Conservation (phyloP, 306 rosid species). For the Pyrus communis region DNA sequence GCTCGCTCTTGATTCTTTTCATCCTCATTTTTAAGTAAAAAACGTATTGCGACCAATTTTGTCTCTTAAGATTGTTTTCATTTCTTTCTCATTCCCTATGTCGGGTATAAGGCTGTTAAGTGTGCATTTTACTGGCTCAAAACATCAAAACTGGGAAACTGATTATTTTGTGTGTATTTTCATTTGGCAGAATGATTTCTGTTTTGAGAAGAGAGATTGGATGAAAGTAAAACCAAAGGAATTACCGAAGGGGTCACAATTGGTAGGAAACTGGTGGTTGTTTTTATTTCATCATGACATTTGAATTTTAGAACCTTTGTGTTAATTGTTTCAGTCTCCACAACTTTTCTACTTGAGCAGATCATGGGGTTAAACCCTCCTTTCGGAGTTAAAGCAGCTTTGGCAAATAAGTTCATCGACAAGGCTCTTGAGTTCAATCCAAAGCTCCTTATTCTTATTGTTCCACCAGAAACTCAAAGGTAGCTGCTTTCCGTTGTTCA, state of each 20-base stretch:
- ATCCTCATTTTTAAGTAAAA: not conserved
- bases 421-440: slow-evolving; percentile 85
- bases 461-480: slow-evolving; percentile 74
- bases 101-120: not conserved
- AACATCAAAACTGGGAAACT: not conserved
- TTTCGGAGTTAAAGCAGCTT: slow-evolving; percentile 61
- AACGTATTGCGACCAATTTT: not conserved
- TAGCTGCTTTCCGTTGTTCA: slow-evolving; percentile 7
- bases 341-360: slow-evolving; percentile 34
- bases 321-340: not conserved
- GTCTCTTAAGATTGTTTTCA: not conserved
- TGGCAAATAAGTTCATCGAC: slow-evolving; percentile 71
- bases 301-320: slow-evolving; percentile 2
- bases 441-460: slow-evolving; percentile 74
- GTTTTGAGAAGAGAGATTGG: slow-evolving; percentile 93
- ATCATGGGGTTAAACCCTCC: slow-evolving; percentile 97
- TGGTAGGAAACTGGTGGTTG: slow-evolving; percentile 46
- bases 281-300: slow-evolving; percentile 2
- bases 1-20: not conserved
- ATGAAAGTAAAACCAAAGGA: slow-evolving; percentile 56
- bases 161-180: not conserved
- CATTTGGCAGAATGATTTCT: slow-evolving; percentile 68
- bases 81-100: not conserved
- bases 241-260: slow-evolving; percentile 55
- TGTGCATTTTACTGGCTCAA: not conserved